A percentile compares a stretch with the other conserved stretches of the same genome.
Evolutionary conservation across 768 basidiomycete species (phyloP).

Genomic region (Trametes elegans): DNA sequence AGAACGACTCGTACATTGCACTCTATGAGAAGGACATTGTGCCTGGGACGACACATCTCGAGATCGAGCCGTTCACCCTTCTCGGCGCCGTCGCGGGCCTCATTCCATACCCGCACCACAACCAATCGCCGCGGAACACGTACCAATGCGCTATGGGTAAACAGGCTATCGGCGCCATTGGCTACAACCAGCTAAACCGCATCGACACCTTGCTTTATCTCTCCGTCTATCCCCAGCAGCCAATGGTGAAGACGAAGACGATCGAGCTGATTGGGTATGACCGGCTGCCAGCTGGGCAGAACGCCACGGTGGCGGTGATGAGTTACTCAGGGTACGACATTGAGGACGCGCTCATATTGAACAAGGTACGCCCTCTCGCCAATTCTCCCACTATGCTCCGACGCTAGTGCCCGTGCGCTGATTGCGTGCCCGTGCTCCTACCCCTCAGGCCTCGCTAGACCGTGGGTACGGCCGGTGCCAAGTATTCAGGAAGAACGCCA

Average conservation of each 20-base stretch:
- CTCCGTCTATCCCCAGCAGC: conserved; percentile 96
- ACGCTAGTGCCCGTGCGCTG: not conserved
- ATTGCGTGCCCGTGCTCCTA: conserved; percentile 9
- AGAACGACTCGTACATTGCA: conserved; percentile 96
- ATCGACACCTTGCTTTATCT: conserved; percentile 99
- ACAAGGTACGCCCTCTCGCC: conserved; percentile 55
- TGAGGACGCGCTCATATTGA: conserved; percentile 96
- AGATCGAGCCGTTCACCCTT: conserved; percentile 98
- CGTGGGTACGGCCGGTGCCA: conserved; percentile 98
- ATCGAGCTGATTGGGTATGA: conserved; percentile 98
- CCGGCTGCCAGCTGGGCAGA: conserved; percentile 94
- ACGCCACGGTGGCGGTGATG: conserved; percentile 98
- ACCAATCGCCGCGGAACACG: conserved; percentile 98
- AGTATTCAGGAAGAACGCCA: conserved; percentile 93
- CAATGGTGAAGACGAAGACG: conserved; percentile 99
- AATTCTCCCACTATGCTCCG: not conserved
- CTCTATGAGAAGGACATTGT: conserved; percentile 89
- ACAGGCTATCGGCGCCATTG: conserved; percentile 98
- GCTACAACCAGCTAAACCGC: conserved; percentile 94
- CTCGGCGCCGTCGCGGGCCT: conserved; percentile 97
- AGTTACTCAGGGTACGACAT: conserved; percentile 99
- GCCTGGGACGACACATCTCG: conserved; percentile 85
- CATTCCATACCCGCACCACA: conserved; percentile 99
- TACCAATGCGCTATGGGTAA: conserved; percentile 99
- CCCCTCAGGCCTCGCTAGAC: conserved; percentile 86